These are phyloP conservation scores for Leccinum imitatum DNA, from an alignment of 768 basidiomycete species.

Conservation along the genomic window DNA sequence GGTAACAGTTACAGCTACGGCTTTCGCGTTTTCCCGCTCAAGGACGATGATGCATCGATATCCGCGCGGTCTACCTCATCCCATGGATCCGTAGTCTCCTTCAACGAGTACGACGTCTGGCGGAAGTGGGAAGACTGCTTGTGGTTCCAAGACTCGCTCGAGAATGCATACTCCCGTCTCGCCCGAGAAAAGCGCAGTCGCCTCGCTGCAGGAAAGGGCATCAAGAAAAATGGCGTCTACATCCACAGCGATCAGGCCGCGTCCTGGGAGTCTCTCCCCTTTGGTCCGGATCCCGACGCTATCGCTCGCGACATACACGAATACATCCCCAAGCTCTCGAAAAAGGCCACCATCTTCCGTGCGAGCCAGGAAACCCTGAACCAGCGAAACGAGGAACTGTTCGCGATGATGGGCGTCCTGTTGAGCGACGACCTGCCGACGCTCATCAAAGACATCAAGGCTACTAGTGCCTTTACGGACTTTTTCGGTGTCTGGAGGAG, in stretches of 20 bases:
- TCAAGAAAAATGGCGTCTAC: conserved; percentile 69
- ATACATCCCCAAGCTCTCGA: conserved; percentile 64
- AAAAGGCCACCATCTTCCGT: conserved; percentile 72
- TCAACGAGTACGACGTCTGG: conserved; percentile 69
- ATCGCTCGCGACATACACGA: conserved; percentile 69
- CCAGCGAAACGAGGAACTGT: conserved; percentile 61
- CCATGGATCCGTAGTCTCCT: conserved; percentile 34
- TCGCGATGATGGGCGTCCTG: conserved; percentile 55
- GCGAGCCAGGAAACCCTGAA: conserved; percentile 65
- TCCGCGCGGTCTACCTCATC: conserved; percentile 30
- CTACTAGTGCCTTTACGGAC: conserved; percentile 56
- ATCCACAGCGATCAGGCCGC: conserved; percentile 71
- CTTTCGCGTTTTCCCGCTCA: conserved; percentile 54
- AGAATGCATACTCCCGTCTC: conserved; percentile 59
- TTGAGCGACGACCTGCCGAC: conserved; percentile 62
- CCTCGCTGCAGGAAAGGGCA: conserved; percentile 69
- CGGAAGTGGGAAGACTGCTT: conserved; percentile 83
- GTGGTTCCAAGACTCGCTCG: conserved; percentile 69
- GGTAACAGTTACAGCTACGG: conserved; percentile 59
- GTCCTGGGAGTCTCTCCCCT: conserved; percentile 83
- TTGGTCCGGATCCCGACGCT: conserved; percentile 75
- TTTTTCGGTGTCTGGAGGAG: conserved; percentile 81
- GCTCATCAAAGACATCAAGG: conserved; percentile 64
- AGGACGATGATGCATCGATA: conserved; percentile 32
- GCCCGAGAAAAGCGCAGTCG: conserved; percentile 68